Conservation (phyloP, 352 stramenopile species). For the Pythium diclinum region DNA sequence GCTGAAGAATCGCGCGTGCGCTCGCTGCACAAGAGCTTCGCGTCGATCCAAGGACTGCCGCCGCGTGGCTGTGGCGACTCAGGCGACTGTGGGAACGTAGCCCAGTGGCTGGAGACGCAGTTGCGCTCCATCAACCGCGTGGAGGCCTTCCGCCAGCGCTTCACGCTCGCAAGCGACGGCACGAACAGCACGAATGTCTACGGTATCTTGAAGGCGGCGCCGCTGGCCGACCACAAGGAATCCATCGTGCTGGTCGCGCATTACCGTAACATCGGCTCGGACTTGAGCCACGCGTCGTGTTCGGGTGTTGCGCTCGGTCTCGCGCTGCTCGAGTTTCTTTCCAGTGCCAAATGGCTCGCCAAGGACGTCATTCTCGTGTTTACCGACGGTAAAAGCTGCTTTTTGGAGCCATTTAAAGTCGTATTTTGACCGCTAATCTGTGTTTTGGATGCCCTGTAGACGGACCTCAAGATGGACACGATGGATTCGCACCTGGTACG, state of each 20-base stretch:
- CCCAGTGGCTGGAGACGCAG: slow-evolving; percentile 63
- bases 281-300: slow-evolving; percentile 33
- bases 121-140: slow-evolving; percentile 54
- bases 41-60: slow-evolving; percentile 34
- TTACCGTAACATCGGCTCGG: slow-evolving; percentile 51
- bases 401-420: not conserved
- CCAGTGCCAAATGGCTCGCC: slow-evolving; percentile 65
- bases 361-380: slow-evolving; percentile 82
- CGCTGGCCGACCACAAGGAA: slow-evolving; percentile 73
- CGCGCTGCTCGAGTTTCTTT: slow-evolving; percentile 57
- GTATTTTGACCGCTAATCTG: not conserved
- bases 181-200: slow-evolving; percentile 63
- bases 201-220: slow-evolving; percentile 70
- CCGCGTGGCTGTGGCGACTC: slow-evolving; percentile 34
- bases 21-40: slow-evolving; percentile 37
- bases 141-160: slow-evolving; percentile 55
- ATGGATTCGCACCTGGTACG: slow-evolving; percentile 60
- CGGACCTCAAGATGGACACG: slow-evolving; percentile 48
- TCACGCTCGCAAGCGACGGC: slow-evolving; percentile 19
- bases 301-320: slow-evolving; percentile 59
- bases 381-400: slow-evolving; percentile 44
- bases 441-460: slow-evolving; percentile 35
- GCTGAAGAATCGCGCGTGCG: slow-evolving; percentile 33
- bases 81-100: slow-evolving; percentile 36
- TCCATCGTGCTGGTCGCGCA: slow-evolving; percentile 70